These are phyloP conservation scores for Eurotiales sp. DNA, from an alignment of 2,329 filamentous ascomycete species.

Conservation along the genomic window DNA sequence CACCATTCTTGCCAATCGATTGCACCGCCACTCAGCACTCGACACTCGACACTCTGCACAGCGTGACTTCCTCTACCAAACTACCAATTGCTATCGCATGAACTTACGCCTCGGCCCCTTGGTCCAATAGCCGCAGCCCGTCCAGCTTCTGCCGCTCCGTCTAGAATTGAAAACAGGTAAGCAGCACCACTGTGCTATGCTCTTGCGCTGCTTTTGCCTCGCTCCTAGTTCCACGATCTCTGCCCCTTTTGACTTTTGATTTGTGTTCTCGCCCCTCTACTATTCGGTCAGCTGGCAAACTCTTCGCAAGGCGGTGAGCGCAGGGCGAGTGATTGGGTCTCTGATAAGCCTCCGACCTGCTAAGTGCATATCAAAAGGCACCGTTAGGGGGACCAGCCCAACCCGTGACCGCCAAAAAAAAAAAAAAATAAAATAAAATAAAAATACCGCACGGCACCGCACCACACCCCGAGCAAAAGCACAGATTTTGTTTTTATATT, in stretches of 20 bases:
- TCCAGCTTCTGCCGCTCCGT: not conserved
- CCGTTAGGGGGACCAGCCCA: not conserved
- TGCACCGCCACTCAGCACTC: not conserved
- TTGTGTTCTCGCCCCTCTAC: not conserved
- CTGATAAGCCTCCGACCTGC: slow-evolving; percentile 9
- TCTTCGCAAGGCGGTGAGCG: slow-evolving; percentile 13
- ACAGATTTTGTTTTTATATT: not conserved
- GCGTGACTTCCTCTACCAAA: not conserved
- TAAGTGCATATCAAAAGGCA: slow-evolving; percentile 6
- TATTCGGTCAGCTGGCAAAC: slow-evolving; percentile 10
- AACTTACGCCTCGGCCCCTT: not conserved
- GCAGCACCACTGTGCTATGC: not conserved
- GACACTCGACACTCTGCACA: not conserved
- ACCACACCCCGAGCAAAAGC: not conserved
- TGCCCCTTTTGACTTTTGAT: not conserved
- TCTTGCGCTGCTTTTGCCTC: not conserved
- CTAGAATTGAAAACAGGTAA: not conserved
- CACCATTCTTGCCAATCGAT: too few species aligned
- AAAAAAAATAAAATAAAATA: not conserved
- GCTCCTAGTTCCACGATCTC: not conserved
- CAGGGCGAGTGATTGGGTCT: slow-evolving; percentile 4
- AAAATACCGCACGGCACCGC: too few species aligned
- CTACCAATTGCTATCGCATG: not conserved
- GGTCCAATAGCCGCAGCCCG: slow-evolving; percentile 6
- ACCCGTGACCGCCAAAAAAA: not conserved